phyloP scores from a whole-genome alignment of 345 rosid genomes.

The Eucalyptus tenuipes region DNA sequence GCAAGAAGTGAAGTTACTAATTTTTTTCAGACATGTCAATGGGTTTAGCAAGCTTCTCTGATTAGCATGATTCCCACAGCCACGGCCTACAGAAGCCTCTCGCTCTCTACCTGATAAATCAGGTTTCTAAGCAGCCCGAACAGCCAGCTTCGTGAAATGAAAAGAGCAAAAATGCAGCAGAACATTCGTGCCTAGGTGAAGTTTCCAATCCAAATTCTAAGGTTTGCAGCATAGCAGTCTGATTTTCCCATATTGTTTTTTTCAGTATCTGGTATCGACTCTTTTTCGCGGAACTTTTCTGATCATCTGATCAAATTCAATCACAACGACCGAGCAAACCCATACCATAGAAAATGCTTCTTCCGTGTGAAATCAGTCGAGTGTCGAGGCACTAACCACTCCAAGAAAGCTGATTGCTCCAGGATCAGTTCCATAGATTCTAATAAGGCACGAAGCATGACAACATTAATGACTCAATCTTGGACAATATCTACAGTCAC shows the following conservation, averaged over 20 bases:
- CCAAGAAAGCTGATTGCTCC: background rate
- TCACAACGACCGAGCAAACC: background rate
- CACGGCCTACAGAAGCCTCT: background rate
- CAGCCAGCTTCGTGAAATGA: background rate
- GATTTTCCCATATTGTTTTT: background rate
- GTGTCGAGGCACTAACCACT: background rate
- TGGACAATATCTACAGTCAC: background rate
- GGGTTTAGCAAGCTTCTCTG: background rate
- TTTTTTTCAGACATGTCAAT: background rate
- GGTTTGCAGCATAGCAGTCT: background rate
- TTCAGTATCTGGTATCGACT: background rate
- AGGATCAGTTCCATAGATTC: background rate
- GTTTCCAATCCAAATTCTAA: background rate
- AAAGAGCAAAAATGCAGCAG: background rate
- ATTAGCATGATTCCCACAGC: background rate
- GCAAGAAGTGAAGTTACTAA: background rate
- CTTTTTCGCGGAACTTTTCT: background rate
- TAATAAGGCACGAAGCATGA: background rate
- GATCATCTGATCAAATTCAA: background rate
- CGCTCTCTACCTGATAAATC: background rate
- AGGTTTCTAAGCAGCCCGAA: background rate
- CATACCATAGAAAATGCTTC: background rate
- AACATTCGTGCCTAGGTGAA: background rate
- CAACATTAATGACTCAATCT: background rate
- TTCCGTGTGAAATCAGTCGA: background rate